These are phyloP conservation scores for Polyporus tsugae DNA, from an alignment of 1,284 basidiomycete genomes.

Conservation along the genomic window DNA sequence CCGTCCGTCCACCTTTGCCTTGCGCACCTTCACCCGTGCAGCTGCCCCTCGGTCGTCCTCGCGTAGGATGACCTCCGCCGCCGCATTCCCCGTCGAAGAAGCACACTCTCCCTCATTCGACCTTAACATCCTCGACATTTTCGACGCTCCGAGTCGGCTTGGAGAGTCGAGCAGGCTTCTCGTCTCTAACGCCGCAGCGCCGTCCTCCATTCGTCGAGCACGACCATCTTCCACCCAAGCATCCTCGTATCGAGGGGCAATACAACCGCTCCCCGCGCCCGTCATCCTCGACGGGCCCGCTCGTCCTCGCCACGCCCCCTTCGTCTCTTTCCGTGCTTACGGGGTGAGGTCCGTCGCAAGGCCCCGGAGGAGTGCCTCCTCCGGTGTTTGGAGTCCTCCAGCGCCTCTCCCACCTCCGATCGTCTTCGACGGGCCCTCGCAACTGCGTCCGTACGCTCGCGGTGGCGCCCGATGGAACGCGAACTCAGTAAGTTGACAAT, in stretches of 20 bases:
- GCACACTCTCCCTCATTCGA: slow-evolving; percentile 23
- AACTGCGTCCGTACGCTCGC: slow-evolving; percentile 31
- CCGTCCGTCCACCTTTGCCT: slow-evolving; percentile 9
- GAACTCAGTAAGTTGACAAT: slow-evolving; percentile 11
- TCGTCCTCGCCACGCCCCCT: slow-evolving; percentile 21
- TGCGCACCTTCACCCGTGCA: slow-evolving; percentile 5
- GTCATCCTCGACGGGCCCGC: slow-evolving; percentile 41
- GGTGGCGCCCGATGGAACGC: slow-evolving; percentile 1
- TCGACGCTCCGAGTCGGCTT: slow-evolving; percentile 41
- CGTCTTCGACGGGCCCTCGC: slow-evolving; percentile 40
- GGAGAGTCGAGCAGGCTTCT: slow-evolving; percentile 40
- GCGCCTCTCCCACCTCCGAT: slow-evolving; percentile 37
- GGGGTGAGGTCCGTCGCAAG: neutral
- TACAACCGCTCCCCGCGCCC: slow-evolving; percentile 37
- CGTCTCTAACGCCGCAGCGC: slow-evolving; percentile 24
- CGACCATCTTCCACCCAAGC: slow-evolving; percentile 13
- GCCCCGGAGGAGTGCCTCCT: neutral
- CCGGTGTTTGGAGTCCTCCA: neutral
- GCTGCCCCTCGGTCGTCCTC: neutral
- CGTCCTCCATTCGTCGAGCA: slow-evolving; percentile 16
- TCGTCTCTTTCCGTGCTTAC: slow-evolving; percentile 6
- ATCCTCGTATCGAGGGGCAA: slow-evolving; percentile 7
- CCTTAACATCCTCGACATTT: slow-evolving; percentile 41
- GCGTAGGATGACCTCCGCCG: slow-evolving; percentile 18
- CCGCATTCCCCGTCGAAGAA: slow-evolving; percentile 15